Conservation (phyloP, 345 rosid genomes). For the Heritiera fomes region DNA sequence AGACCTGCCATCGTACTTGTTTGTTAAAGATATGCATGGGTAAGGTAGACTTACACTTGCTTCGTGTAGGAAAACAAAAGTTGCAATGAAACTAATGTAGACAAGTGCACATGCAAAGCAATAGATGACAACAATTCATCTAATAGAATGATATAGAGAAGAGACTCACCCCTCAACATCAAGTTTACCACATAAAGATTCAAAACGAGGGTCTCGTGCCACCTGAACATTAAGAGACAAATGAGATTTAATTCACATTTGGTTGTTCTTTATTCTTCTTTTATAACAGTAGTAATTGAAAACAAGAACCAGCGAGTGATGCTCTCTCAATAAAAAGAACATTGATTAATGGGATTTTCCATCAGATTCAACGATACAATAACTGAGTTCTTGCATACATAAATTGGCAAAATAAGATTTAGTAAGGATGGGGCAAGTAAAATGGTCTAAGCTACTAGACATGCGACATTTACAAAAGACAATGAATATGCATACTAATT, state of each 20-base stretch:
- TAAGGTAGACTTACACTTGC: neutral
- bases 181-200: constrained; percentile 58
- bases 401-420: neutral
- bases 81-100: neutral
- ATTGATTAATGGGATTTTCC: neutral
- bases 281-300: too few species aligned
- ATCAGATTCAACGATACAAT: neutral
- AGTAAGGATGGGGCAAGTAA: neutral
- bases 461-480: neutral
- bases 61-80: neutral
- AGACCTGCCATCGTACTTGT: neutral
- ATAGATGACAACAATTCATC: neutral
- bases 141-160: neutral
- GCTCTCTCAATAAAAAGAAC: neutral
- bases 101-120: neutral
- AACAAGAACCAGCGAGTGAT: too few species aligned
- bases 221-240: constrained; percentile 37
- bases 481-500: neutral
- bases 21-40: neutral
- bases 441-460: neutral
- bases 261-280: neutral
- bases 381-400: neutral
- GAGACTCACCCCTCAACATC: constrained; percentile 62
- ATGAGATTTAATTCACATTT: neutral
- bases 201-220: constrained; percentile 73